phyloP scores from a whole-genome alignment of 495 filamentous ascomycete genomes.

The Astrocystis sublimbata region DNA sequence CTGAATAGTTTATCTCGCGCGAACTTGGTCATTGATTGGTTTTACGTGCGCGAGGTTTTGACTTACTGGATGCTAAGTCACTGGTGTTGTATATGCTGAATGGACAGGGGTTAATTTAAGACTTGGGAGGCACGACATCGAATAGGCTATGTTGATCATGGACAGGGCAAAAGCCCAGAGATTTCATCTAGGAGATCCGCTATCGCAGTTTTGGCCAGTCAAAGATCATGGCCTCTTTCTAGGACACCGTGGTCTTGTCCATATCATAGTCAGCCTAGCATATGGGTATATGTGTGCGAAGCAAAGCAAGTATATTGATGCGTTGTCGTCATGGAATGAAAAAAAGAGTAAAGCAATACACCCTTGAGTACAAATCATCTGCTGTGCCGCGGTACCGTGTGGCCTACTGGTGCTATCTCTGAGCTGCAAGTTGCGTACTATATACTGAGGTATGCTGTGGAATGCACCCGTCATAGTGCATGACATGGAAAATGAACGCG shows the following conservation, averaged over 20 bases:
- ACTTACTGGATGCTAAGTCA: neutral
- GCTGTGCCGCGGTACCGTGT: neutral
- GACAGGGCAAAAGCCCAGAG: neutral
- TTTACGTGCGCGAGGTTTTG: neutral
- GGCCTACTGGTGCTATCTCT: neutral
- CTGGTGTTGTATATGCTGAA: neutral
- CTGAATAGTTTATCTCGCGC: slow-evolving; percentile 1
- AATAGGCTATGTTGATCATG: slow-evolving; percentile 3
- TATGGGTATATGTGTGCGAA: slow-evolving; percentile 6
- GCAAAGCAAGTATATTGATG: slow-evolving; percentile 4
- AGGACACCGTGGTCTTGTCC: neutral
- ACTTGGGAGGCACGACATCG: neutral
- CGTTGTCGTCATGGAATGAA: neutral
- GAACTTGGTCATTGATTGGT: neutral
- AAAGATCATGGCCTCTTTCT: neutral
- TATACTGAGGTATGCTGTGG: neutral
- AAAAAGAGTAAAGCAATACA: neutral
- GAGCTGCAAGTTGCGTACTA: neutral
- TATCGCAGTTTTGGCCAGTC: neutral
- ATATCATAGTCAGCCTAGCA: slow-evolving; percentile 1
- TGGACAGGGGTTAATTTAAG: neutral
- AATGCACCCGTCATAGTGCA: neutral
- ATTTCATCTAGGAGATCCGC: slow-evolving; percentile 5
- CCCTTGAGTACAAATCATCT: neutral
- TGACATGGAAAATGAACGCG: neutral